phyloP scores from a whole-genome alignment of 1,139 yeast genomes.

The Blastobotrys niveus region DNA sequence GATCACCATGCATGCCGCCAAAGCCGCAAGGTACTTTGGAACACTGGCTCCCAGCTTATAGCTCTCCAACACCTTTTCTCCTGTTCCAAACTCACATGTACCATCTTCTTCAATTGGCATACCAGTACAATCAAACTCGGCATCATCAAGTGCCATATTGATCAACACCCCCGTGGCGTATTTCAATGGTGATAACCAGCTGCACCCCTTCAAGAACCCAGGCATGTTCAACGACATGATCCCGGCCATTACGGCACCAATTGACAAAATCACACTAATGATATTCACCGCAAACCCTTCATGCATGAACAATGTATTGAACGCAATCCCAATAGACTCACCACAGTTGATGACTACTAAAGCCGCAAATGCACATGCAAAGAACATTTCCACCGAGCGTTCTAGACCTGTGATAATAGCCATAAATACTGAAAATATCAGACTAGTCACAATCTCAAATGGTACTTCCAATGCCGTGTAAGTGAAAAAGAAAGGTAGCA shows the following conservation, averaged over 20 bases:
- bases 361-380: conserved; percentile 54
- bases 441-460: conserved; percentile 56
- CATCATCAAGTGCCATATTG: conserved; percentile 43
- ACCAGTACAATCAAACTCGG: conserved; percentile 38
- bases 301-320: conserved; percentile 68
- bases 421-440: conserved; percentile 54
- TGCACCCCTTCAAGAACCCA: conserved; percentile 57
- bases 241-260: conserved; percentile 85
- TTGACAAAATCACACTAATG: conserved; percentile 54
- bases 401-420: conserved; percentile 72
- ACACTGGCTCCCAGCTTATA: conserved; percentile 40
- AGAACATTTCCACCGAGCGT: conserved; percentile 60
- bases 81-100: conserved; percentile 44
- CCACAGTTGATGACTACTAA: conserved; percentile 64
- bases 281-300: conserved; percentile 76
- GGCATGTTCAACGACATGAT: conserved; percentile 75
- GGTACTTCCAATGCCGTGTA: conserved; percentile 71
- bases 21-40: conserved; percentile 32
- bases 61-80: conserved; percentile 44
- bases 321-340: conserved; percentile 74
- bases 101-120: conserved; percentile 3
- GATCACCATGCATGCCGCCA: conserved; percentile 33
- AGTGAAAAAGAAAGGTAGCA: conserved; percentile 56
- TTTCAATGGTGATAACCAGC: conserved; percentile 68
- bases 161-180: conserved; percentile 56